Base-by-base conservation (phyloP, 176 grass and related monocot species). In the Juncus inflexus region DNA sequence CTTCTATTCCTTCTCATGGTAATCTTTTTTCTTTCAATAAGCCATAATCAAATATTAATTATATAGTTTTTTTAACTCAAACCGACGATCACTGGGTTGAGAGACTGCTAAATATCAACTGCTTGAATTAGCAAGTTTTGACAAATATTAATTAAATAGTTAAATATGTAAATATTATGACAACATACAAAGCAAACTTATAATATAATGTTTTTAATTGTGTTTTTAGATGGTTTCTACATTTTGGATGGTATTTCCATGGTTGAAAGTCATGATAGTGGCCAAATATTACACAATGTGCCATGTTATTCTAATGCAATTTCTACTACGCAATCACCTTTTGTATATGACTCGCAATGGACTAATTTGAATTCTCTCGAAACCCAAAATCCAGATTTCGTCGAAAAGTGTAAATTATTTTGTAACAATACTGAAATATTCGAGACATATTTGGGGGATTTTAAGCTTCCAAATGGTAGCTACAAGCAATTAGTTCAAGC, bases 211-310 rank as follows among this genome's bases (percentile, higher is more conserved):
- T 76, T 39, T 13, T 3, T 37, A 7, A 28, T 73, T 12, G 64
- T 19, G 50, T 8, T 9, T 2, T 72, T 62, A 81, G 85, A 90
- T 70, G 67, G 84, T 61, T 82, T 76, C 78, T 91, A 75, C 80
- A 84, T 86, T 55, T 78, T 89, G 37, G 70, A 86, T 3, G 82
- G 70, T 10, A 59, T 73, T 13, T 55, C 61, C 39, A 52, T 54
- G 61, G 43, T 35, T 55, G 59, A 51, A 6, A 60, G 60, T 4
- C 73, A 74, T 42, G 77, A 80, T 67, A 37, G 12, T 12, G 78
- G 79, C 4, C 78, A 87, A 40, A 28, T 28, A 28, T 9, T 39
- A 42, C 67, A 70, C 56, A 55, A 7, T 55, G 13, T 35, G 15
- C 67, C 4, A 64, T 62, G 12, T 47, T 36, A 63, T 49, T n/a